Conservation (phyloP, 805 yeast species). For the Dipodascus geniculatus region DNA sequence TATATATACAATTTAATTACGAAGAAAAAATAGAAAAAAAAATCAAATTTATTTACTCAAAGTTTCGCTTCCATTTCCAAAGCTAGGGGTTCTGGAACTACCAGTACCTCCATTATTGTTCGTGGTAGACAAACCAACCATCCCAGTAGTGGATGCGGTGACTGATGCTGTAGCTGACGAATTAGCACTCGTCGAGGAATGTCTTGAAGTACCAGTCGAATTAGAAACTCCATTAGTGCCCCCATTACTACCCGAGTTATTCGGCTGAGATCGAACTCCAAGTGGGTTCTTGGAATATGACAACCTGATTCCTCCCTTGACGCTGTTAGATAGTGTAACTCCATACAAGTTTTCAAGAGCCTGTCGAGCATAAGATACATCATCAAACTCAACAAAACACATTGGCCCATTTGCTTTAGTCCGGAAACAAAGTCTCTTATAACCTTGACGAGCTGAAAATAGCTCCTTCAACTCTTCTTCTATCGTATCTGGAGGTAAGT, state of each 20-base stretch:
- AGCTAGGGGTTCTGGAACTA: background rate
- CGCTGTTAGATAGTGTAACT: slow-evolving; percentile 73
- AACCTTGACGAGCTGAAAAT: slow-evolving; percentile 84
- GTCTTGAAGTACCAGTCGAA: background rate
- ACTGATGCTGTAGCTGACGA: background rate
- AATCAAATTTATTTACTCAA: background rate
- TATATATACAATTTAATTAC: no score
- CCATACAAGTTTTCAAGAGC: slow-evolving; percentile 94
- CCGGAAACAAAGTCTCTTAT: slow-evolving; percentile 83
- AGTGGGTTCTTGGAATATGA: slow-evolving; percentile 93
- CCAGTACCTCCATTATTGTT: background rate
- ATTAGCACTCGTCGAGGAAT: background rate
- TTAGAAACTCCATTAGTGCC: background rate
- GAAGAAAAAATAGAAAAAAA: background rate
- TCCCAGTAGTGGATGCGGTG: background rate
- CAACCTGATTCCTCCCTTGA: slow-evolving; percentile 89
- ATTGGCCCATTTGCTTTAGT: slow-evolving; percentile 86
- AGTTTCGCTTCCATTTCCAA: background rate
- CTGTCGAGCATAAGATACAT: slow-evolving; percentile 83
- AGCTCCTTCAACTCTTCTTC: slow-evolving; percentile 83
- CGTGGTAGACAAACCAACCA: background rate
- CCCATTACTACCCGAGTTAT: slow-evolving; percentile 16
- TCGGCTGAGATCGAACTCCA: slow-evolving; percentile 67
- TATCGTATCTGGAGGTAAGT: slow-evolving; percentile 94
- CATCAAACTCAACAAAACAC: slow-evolving; percentile 99